phyloP scores from a whole-genome alignment of 306 rosid genomes.

The Casuarina glauca region DNA sequence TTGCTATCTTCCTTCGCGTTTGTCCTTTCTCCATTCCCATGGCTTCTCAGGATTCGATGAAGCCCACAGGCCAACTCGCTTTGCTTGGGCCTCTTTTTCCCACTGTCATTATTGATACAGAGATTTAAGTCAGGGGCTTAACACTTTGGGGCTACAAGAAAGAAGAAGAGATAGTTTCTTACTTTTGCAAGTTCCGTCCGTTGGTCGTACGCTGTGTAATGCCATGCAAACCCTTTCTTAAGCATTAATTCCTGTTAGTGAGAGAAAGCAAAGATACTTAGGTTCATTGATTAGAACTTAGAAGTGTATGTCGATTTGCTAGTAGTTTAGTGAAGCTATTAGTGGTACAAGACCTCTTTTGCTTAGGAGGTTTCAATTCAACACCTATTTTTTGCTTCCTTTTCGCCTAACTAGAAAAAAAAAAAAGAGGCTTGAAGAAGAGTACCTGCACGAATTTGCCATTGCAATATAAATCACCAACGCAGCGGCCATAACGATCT shows the following conservation, averaged over 20 bases:
- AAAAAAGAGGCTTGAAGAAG: neutral
- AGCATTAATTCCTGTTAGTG: constrained; percentile 77
- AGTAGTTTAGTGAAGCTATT: too few relatives aligned
- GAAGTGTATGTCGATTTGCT: too few relatives aligned
- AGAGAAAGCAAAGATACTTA: constrained; percentile 11
- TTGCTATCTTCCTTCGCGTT: constrained; percentile 37
- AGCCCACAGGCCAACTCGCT: constrained; percentile 85
- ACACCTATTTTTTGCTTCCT: too few relatives aligned
- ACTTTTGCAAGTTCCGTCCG: constrained; percentile 65
- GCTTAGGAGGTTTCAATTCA: too few relatives aligned
- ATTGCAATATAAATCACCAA: constrained; percentile 73
- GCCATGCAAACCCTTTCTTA: constrained; percentile 91
- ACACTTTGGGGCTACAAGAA: neutral
- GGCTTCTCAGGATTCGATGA: constrained; percentile 88
- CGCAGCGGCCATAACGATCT: constrained; percentile 83
- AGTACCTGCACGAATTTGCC: constrained; percentile 77
- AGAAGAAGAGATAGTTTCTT: constrained; percentile 23
- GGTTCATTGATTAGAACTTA: neutral
- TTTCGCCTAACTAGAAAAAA: too few relatives aligned
- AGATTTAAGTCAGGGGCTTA: constrained; percentile 8
- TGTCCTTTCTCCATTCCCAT: constrained; percentile 87
- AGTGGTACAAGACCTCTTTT: too few relatives aligned
- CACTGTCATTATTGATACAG: constrained; percentile 45
- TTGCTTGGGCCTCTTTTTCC: constrained; percentile 66
- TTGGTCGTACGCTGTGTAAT: constrained; percentile 77